These are phyloP conservation scores for Annulohypoxylon maeteangense DNA, from an alignment of 495 filamentous ascomycete species.

Conservation along the genomic window DNA sequence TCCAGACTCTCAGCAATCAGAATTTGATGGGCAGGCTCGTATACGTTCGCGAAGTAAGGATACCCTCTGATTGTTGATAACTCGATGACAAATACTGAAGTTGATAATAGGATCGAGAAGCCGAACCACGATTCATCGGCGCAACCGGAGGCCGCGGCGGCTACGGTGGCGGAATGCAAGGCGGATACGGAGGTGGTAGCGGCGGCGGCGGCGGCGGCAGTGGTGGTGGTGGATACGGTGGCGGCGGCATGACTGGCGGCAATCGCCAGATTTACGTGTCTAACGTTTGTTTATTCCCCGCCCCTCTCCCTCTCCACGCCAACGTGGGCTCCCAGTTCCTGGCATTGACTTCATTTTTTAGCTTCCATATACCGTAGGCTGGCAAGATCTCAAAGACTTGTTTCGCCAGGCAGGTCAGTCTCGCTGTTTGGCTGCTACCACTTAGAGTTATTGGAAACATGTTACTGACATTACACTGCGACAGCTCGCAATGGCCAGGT, in stretches of 20 bases:
- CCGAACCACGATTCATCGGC: slow-evolving; percentile 91
- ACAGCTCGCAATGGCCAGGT: slow-evolving; percentile 77
- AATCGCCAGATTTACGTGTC: slow-evolving; percentile 95
- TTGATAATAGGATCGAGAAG: slow-evolving; percentile 81
- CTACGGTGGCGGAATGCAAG: slow-evolving; percentile 65
- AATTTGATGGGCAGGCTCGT: slow-evolving; percentile 97
- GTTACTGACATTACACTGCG: slow-evolving; percentile 10
- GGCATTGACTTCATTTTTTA: slow-evolving; percentile 60
- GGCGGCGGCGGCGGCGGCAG: slow-evolving; percentile 59
- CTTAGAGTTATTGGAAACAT: neutral
- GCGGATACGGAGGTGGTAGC: slow-evolving; percentile 53
- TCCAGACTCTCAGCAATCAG: slow-evolving; percentile 98
- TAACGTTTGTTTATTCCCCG: slow-evolving; percentile 82
- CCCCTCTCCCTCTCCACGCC: slow-evolving; percentile 36
- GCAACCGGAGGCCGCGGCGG: slow-evolving; percentile 74
- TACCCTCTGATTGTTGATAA: slow-evolving; percentile 11
- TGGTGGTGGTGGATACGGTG: slow-evolving; percentile 63
- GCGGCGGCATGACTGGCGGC: slow-evolving; percentile 60
- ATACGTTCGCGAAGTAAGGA: slow-evolving; percentile 93
- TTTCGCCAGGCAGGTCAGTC: slow-evolving; percentile 97
- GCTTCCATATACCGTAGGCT: slow-evolving; percentile 97
- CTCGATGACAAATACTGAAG: slow-evolving; percentile 37
- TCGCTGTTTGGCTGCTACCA: neutral
- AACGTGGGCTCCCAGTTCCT: slow-evolving; percentile 33
- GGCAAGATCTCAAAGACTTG: slow-evolving; percentile 99